phyloP scores from a whole-genome alignment of 2,329 filamentous ascomycete genomes.

The Nectriaceae sp. region DNA sequence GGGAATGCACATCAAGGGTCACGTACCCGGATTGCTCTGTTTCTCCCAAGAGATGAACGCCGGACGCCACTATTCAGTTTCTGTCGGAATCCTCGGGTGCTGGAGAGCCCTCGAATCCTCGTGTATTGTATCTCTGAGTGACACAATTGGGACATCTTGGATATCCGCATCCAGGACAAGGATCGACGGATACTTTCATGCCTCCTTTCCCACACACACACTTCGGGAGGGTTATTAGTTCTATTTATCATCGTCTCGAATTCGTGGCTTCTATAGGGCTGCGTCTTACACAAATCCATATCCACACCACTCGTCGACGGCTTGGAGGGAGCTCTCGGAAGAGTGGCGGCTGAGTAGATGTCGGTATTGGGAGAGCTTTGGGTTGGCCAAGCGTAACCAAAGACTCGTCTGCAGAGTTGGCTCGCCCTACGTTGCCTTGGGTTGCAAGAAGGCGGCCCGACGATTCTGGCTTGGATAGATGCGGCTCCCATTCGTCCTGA shows the following conservation, averaged over 20 bases:
- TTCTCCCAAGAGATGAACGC: no score
- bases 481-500: no score
- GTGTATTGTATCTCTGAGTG: constrained; percentile 11
- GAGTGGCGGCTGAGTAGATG: not conserved
- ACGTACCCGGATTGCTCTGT: no score
- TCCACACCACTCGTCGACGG: constrained; percentile 3
- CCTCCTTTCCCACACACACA: constrained; percentile 20
- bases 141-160: constrained; percentile 18
- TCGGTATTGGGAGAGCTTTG: not conserved
- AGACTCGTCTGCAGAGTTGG: no score
- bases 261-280: not conserved
- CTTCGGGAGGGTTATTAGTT: constrained; percentile 5
- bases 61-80: no score
- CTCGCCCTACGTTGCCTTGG: no score
- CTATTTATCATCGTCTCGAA: not conserved
- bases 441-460: no score
- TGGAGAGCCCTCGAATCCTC: no score
- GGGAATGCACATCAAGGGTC: no score
- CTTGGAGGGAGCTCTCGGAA: constrained; percentile 2
- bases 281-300: constrained; percentile 9
- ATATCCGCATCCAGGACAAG: constrained; percentile 15
- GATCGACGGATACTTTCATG: constrained; percentile 19
- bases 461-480: no score
- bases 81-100: no score
- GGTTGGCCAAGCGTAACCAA: no score